Percentiles rank a stretch among this genome's conserved stretches.
Conservation (phyloP, 2,329 filamentous ascomycete genomes). For the Ophiostoma novo-ulmi region DNA sequence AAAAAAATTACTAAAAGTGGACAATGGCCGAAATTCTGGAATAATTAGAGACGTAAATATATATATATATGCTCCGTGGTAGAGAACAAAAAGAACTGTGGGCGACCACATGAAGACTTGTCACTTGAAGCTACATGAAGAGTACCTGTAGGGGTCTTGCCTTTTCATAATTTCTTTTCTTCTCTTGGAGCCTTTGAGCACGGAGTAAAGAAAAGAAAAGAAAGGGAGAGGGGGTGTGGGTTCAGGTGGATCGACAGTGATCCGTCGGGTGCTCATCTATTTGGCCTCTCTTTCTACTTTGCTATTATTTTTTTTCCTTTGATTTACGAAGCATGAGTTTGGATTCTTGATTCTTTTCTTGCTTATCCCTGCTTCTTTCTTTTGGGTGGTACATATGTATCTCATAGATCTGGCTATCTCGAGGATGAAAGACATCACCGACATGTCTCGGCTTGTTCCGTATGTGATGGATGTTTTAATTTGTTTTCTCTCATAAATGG, state of each 20-base stretch:
- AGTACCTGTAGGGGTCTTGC: neutral
- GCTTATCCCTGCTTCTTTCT: neutral
- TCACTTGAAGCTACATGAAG: neutral
- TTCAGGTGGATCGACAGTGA: neutral
- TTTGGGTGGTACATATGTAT: neutral
- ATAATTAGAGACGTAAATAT: neutral
- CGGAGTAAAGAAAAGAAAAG: neutral
- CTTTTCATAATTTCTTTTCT: no score
- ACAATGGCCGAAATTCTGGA: neutral
- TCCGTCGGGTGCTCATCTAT: constrained; percentile 5
- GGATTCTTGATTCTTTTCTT: neutral
- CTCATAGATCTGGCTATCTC: neutral
- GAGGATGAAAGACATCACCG: constrained; percentile 2
- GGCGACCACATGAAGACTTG: neutral
- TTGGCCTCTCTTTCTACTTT: neutral
- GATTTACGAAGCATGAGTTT: neutral
- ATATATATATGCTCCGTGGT: neutral
- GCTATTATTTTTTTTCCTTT: neutral
- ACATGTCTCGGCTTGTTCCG: neutral
- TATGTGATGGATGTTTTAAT: neutral
- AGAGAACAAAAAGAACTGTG: constrained; percentile 2
- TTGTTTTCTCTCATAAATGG: neutral
- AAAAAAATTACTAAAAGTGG: neutral
- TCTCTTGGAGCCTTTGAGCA: neutral
- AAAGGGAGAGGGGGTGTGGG: constrained; percentile 11